Conservation (phyloP, 306 rosid genomes). For the Castanea crenata region DNA sequence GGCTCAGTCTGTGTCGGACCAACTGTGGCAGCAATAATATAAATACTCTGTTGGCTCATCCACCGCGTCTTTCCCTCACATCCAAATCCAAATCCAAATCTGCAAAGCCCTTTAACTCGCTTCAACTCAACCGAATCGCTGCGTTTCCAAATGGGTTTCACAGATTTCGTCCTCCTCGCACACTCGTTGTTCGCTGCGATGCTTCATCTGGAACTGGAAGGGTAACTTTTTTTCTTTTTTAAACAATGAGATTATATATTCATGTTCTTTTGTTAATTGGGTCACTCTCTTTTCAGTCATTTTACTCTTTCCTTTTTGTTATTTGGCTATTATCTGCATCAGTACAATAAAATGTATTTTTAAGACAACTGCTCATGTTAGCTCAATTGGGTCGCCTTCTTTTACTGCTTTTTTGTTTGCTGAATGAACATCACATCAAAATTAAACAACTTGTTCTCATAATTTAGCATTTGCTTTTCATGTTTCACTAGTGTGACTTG, state of each 20-base stretch:
- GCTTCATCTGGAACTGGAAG: slow-evolving; percentile 60
- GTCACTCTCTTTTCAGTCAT: neutral
- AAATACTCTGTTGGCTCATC: slow-evolving; percentile 31
- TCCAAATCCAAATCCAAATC: slow-evolving; percentile 18
- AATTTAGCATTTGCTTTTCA: too few relatives aligned
- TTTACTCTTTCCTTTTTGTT: neutral
- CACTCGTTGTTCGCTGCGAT: slow-evolving; percentile 51
- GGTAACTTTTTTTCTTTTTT: slow-evolving; percentile 33
- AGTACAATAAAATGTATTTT: too few relatives aligned
- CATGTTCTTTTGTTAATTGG: neutral
- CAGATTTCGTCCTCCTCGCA: slow-evolving; percentile 29
- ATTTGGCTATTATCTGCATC: too few relatives aligned
- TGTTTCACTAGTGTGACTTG: too few relatives aligned
- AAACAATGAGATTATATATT: neutral
- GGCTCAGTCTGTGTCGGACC: slow-evolving; percentile 29
- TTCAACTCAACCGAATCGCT: slow-evolving; percentile 29
- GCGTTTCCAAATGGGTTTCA: slow-evolving; percentile 38
- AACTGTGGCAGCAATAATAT: slow-evolving; percentile 26
- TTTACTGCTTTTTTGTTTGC: neutral
- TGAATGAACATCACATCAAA: neutral
- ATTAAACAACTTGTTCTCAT: too few relatives aligned
- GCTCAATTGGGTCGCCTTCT: neutral
- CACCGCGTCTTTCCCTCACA: slow-evolving; percentile 35
- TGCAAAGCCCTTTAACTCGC: slow-evolving; percentile 33
- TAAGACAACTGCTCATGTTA: neutral